Evolutionary conservation across 2,329 filamentous ascomycete species (phyloP), one percentile per base, ranked within the genome.

Genomic region (Phaeosphaeriaceae sp.): DNA sequence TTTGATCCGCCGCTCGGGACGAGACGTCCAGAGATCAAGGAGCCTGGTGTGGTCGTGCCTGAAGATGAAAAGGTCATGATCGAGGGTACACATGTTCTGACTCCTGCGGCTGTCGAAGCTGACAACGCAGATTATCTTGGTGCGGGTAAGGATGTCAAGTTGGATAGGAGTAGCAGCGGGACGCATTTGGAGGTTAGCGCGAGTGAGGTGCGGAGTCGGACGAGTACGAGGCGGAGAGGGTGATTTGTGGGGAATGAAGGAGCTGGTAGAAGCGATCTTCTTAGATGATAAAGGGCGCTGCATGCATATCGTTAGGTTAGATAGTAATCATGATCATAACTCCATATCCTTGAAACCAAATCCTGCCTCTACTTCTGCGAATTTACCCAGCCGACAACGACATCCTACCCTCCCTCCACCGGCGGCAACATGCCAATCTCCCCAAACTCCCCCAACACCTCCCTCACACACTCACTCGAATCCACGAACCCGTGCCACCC

Each of bases 1-100:
- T 95, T 95, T 72, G 84, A 87, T 59, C 82, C 82, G 77, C 89
- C 82, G 6, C 73, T 79, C 17, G 81, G 81, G 42, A 83, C 82
- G n/a, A 62, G 60, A 13, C 71, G 66, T 41, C 55, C 66, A 1
- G 65, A 69, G 45, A 61, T 58, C 42, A 64, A 61, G 41, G 58
- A 69, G 22, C 48, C 59, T 17, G 53, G 58, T 31, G 52, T 62
- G 9, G 25, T 27, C 3, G 61, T 64, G 2, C 55, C 63, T 2
- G 70, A 70, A 50, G 61, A 71, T 31, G 72, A 76, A 40, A 65
- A 71, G 55, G 71, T 75, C 10, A 53, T 76, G 3, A 63, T 76
- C 11, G 73, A 76, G 61, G 74, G 74, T 20, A 76, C 65, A 9
- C 61, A 71, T 51, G 68, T 76, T 22, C 60, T 63, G 20, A 75